Evolutionary conservation across 257 asterid species (phyloP).

Genomic region (Ehretia macrophylla): DNA sequence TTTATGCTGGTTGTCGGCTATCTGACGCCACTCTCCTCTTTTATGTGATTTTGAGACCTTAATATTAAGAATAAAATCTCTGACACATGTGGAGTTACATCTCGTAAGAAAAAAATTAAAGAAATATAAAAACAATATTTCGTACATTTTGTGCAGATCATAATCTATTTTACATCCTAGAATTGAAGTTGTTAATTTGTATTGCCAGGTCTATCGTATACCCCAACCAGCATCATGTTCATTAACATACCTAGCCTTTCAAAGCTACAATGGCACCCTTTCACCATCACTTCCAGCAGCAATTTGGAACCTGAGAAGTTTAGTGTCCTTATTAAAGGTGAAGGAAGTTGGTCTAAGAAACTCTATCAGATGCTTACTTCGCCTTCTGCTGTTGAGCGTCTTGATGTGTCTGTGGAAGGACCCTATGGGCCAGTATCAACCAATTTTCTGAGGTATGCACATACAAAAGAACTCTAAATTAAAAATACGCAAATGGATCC

Average conservation of each 20-base stretch:
- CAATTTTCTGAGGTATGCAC: constrained; percentile 50
- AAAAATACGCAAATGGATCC: no score
- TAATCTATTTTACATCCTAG: no score
- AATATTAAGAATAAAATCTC: no score
- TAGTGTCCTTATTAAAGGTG: constrained; percentile 58
- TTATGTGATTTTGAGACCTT: no score
- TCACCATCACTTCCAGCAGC: constrained; percentile 67
- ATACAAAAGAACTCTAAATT: no score
- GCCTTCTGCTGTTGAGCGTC: constrained; percentile 48
- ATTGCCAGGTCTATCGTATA: constrained; percentile 43
- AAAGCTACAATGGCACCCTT: constrained; percentile 93
- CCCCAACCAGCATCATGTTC: constrained; percentile 78
- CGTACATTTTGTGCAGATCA: no score
- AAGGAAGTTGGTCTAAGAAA: constrained; percentile 76
- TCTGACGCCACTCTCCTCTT: no score
- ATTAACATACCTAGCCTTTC: constrained; percentile 70
- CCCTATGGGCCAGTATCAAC: constrained; percentile 88
- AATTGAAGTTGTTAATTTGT: neutral
- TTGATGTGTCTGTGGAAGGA: constrained; percentile 66
- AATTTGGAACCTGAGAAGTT: constrained; percentile 62
- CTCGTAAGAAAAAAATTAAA: no score
- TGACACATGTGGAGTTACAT: no score
- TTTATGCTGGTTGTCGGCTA: no score
- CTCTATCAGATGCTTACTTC: constrained; percentile 58
- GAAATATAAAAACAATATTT: no score